Base-by-base conservation (phyloP, 2,329 filamentous ascomycete species). In the Bipolaris oryzae region DNA sequence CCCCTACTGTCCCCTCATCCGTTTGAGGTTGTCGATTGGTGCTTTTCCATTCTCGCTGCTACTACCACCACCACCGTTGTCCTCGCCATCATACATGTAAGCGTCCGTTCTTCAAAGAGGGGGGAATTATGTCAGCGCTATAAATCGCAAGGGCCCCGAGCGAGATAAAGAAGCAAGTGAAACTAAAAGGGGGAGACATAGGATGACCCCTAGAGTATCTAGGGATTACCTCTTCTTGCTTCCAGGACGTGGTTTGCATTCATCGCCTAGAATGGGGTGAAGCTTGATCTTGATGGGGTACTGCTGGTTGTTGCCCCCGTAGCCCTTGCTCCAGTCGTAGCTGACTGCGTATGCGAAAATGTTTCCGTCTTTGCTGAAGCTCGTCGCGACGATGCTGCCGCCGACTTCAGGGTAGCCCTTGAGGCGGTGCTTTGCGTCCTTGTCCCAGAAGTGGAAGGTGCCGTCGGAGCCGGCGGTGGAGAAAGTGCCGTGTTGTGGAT, bases 321-420 rank as follows among this genome's bases (percentile, higher is more conserved):
- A 97, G 15, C 95, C 95, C 82, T 99, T 98, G 80, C 90, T 92
- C 95, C 95, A 99, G 80, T 99, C 95, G 76, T 99, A 99, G 74
- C 92, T 92, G 45, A 97, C 86, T 23, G 93, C 92, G 57, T 82
- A 83, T 7, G 80, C 80, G 59, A 82, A 82, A 62, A 82, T 81
- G 63, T 75, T 88, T 50, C 95, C 95, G 55, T 83, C 89, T 68
- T 87, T 86, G 80, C 93, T 96, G 83, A 99, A 99, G n/a, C 87
- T 90, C 1, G 93, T 96, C 21, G 91, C 85, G 7, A 90, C 90
- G 79, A 99, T 99, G 70, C 90, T 91, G 55, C 93, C 93, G 57
- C 80, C 80, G 34, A 81, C 79, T 53, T 81, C 78, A 3, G 78
- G 78, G 65, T 82, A 99, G 13, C 95, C 95, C 82, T 82, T 82